Evolutionary conservation across 2,329 filamentous ascomycete species (phyloP), one percentile per base, ranked within the genome.

Genomic region (Beauveria australis): DNA sequence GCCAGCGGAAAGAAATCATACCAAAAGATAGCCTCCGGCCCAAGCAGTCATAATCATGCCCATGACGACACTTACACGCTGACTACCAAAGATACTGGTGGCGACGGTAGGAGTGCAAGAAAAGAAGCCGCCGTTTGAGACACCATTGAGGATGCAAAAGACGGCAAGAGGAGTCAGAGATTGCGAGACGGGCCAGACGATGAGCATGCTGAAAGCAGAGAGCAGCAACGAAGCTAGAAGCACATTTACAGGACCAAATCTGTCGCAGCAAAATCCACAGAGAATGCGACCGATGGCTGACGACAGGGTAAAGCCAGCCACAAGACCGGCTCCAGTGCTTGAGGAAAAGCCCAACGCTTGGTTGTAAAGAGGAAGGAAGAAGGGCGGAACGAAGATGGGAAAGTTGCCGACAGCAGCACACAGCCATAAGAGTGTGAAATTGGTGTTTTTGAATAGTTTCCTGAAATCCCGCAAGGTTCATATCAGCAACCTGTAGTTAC

Each of bases 121-220:
- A 66, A 88, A 87, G 73, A 87, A 87, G 0, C 80, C 83, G 0
- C 85, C 84, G 64, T 86, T 87, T 4, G 80, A 78, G 44, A 79
- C 72, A 0, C 85, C 85, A 63, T 86, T 87, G 19, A 87, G 71
- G 7, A 86, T 73, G 10, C 81, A 81, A 66, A 88, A 88, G 0
- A 79, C 69, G n/a, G 81, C 72, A 22, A 87, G 67, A 0, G 83
- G 82, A 0, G 72, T 80, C 1, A 87, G 68, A 0, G 79, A 78
- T 9, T 74, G 79, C 1, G 81, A 83, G 0, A 82, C 76, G 0
- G 85, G 84, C 85, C 84, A 87, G 2, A 87, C 73, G 1, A 79
- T 78, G 12, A 87, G 72, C 76, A 86, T 84, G 59, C 81, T 86
- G 0, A 85, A 49, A 0, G 80, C 79, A 46, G 77, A 83, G 0